These are phyloP conservation scores for Calamus simplicifolius DNA, from an alignment of 176 grass and related monocot genomes.

Conservation along the genomic window DNA sequence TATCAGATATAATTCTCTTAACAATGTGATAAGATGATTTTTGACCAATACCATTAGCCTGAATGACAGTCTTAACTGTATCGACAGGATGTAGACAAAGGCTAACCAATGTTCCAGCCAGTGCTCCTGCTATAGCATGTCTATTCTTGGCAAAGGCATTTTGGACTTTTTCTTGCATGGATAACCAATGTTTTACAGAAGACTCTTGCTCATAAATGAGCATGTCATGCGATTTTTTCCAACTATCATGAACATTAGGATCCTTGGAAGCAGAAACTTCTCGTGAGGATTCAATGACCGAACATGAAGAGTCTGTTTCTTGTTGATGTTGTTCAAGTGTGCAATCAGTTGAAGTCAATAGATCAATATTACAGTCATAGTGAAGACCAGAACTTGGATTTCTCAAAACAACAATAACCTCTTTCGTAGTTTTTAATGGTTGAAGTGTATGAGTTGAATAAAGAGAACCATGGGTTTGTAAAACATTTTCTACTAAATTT, in stretches of 20 bases:
- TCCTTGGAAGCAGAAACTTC: conserved; percentile 22
- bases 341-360: conserved; percentile 7
- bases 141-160: conserved; percentile 39
- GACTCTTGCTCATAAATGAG: conserved; percentile 11
- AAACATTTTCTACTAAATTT: conserved; percentile 13
- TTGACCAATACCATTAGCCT: conserved; percentile 47
- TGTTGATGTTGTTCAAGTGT: conserved; percentile 30
- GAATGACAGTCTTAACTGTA: conserved; percentile 94
- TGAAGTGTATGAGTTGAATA: conserved; percentile 21
- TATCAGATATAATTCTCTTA: conserved; percentile 59
- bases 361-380: conserved; percentile 14
- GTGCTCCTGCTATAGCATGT: conserved; percentile 76
- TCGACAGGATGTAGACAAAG: conserved; percentile 91
- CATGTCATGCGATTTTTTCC: conserved; percentile 18
- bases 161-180: conserved; percentile 35
- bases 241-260: conserved; percentile 16
- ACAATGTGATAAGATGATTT: conserved; percentile 63
- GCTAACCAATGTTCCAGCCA: conserved; percentile 69
- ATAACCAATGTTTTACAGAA: conserved; percentile 19
- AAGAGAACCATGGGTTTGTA: conserved; percentile 12
- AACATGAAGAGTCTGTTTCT: conserved; percentile 15
- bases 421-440: conserved; percentile 24
- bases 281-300: conserved; percentile 9
- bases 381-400: conserved; percentile 26
- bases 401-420: conserved; percentile 23